Conservation (phyloP, 345 rosid species). For the Firmiana major region DNA sequence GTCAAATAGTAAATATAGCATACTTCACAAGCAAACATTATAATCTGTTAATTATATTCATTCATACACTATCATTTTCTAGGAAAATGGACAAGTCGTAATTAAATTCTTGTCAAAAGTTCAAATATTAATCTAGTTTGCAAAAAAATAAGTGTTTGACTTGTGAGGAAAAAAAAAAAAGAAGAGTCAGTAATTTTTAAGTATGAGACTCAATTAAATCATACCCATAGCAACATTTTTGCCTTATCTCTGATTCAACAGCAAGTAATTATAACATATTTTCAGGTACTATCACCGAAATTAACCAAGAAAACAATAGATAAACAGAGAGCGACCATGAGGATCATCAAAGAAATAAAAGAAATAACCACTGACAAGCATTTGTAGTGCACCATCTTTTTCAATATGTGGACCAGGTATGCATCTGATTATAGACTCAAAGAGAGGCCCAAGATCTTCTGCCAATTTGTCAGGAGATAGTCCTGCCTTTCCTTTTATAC, state of each 20-base stretch:
- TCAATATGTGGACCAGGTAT: slow-evolving; percentile 90
- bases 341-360: slow-evolving; percentile 3
- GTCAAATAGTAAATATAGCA: background rate
- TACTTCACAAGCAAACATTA: background rate
- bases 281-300: slow-evolving; percentile 6
- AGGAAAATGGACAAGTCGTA: background rate
- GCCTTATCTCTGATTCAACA: background rate
- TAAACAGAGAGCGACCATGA: slow-evolving; percentile 7
- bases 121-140: background rate
- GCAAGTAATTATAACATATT: background rate
- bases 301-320: background rate
- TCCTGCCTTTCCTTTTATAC: slow-evolving; percentile 91
- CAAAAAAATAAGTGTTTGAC: background rate
- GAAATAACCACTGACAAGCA: slow-evolving; percentile 81
- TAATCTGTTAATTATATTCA: background rate
- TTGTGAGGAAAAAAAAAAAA: background rate
- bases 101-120: background rate
- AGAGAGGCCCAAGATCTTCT: slow-evolving; percentile 91
- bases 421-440: slow-evolving; percentile 87
- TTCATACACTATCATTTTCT: background rate
- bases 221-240: background rate
- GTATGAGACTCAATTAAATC: background rate
- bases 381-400: slow-evolving; percentile 93
- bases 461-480: slow-evolving; percentile 79
- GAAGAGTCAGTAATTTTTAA: background rate